Evolutionary conservation across 2,329 filamentous ascomycete species (phyloP).

Genomic region (Phialophora expanda): DNA sequence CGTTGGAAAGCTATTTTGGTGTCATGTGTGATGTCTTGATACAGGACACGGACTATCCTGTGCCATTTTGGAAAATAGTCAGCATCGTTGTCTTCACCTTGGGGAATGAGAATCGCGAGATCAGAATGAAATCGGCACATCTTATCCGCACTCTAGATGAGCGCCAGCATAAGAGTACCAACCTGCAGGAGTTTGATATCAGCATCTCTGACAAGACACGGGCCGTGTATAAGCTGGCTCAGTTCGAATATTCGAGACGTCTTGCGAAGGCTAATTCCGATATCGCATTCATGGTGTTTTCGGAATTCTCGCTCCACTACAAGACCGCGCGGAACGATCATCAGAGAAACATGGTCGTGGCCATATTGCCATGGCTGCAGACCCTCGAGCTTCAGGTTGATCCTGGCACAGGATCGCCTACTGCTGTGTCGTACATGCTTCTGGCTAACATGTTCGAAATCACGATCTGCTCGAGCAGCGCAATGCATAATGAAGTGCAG

Average conservation of each 20-base stretch:
- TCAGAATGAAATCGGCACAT: constrained; percentile 83
- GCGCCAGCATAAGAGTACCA: constrained; percentile 81
- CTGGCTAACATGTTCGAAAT: constrained; percentile 95
- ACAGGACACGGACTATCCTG: constrained; percentile 79
- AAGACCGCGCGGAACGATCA: constrained; percentile 80
- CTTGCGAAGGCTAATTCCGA: constrained; percentile 87
- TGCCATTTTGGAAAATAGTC: constrained; percentile 88
- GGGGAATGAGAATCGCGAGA: constrained; percentile 86
- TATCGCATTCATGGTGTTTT: constrained; percentile 90
- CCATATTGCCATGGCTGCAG: constrained; percentile 95
- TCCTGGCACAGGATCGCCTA: constrained; percentile 81
- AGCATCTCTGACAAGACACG: constrained; percentile 98
- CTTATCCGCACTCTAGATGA: constrained; percentile 82
- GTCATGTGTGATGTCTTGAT: constrained; percentile 87
- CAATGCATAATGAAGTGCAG: constrained; percentile 94
- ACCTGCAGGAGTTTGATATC: constrained; percentile 96
- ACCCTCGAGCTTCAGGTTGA: constrained; percentile 90
- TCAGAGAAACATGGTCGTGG: constrained; percentile 91
- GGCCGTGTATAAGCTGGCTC: constrained; percentile 94
- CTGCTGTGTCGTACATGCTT: constrained; percentile 89
- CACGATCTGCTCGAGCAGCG: constrained; percentile 86
- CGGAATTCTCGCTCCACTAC: constrained; percentile 93
- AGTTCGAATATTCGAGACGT: constrained; percentile 93
- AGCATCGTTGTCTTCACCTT: constrained; percentile 89
- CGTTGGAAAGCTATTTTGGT: constrained; percentile 92